Percentiles rank a stretch among this genome's conserved stretches.
phyloP scores from a whole-genome alignment of 2,329 filamentous ascomycete genomes.

The Basipetospora chlamydospora region DNA sequence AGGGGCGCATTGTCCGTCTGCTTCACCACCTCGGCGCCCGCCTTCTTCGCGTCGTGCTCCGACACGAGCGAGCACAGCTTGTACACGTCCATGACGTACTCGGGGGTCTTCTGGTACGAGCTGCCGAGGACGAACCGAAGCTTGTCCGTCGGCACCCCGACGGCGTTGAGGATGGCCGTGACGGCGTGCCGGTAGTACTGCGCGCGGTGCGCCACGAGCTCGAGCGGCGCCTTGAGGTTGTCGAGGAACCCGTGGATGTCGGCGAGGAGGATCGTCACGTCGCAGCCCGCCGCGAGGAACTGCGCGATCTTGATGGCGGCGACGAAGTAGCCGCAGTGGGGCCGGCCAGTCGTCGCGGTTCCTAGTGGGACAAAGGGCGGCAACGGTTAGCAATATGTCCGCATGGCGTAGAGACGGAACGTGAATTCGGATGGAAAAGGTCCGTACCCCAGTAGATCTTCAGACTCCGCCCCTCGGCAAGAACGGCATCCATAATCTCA shows the following conservation, averaged over 20 bases:
- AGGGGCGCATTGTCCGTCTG: conserved; percentile 65
- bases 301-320: conserved; percentile 83
- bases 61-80: conserved; percentile 48
- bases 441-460: conserved; percentile 68
- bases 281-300: conserved; percentile 70
- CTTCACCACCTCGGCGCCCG: conserved; percentile 89
- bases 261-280: conserved; percentile 64
- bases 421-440: neutral
- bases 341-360: conserved; percentile 72
- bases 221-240: conserved; percentile 74
- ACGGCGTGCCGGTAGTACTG: conserved; percentile 74
- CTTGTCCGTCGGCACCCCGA: conserved; percentile 64
- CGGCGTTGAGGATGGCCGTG: conserved; percentile 57
- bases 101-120: conserved; percentile 57
- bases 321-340: conserved; percentile 82
- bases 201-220: conserved; percentile 68
- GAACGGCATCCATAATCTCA: conserved; percentile 64
- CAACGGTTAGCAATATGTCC: neutral
- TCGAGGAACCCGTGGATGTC: conserved; percentile 67
- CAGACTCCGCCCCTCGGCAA: conserved; percentile 54
- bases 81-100: conserved; percentile 84
- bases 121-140: conserved; percentile 76
- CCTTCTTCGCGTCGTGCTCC: conserved; percentile 75
- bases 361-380: conserved; percentile 31
- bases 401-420: neutral